Percentiles rank a stretch among this genome's conserved stretches.
phyloP scores from a whole-genome alignment of 495 filamentous ascomycete genomes.

The Chaetomidium leptoderma region DNA sequence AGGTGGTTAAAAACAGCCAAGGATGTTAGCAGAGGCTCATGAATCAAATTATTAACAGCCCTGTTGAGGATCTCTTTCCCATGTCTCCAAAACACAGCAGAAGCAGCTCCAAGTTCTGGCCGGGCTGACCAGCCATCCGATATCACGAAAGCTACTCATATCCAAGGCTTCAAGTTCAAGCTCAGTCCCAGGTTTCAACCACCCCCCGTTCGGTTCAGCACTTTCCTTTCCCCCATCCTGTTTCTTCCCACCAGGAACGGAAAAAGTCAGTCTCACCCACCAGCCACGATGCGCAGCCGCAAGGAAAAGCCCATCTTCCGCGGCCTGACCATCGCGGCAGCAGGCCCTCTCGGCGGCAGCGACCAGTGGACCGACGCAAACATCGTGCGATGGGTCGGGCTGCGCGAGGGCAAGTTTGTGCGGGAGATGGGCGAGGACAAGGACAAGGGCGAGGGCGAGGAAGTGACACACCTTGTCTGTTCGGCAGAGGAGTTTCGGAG shows the following conservation, averaged over 20 bases:
- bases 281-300: constrained; percentile 2
- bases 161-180: too few species aligned
- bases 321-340: constrained; percentile 27
- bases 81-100: too few species aligned
- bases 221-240: not conserved
- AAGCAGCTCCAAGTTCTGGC: too few species aligned
- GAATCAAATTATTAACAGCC: too few species aligned
- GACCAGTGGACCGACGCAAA: constrained; percentile 31
- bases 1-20: too few species aligned
- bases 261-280: too few species aligned
- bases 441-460: constrained; percentile 2
- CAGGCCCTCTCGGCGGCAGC: constrained; percentile 27
- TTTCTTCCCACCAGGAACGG: not conserved
- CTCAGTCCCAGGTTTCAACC: too few species aligned
- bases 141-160: too few species aligned
- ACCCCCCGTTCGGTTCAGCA: too few species aligned
- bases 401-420: constrained; percentile 28
- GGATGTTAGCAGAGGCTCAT: too few species aligned
- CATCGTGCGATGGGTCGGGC: constrained; percentile 32
- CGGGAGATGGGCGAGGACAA: not conserved
- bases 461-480: constrained; percentile 40
- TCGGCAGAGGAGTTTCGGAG: constrained; percentile 28
- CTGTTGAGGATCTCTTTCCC: too few species aligned
- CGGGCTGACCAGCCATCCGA: too few species aligned
- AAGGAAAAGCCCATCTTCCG: constrained; percentile 29